Evolutionary conservation across 208 protist genomes (phyloP).

Genomic region (Crithidia expoeki): DNA sequence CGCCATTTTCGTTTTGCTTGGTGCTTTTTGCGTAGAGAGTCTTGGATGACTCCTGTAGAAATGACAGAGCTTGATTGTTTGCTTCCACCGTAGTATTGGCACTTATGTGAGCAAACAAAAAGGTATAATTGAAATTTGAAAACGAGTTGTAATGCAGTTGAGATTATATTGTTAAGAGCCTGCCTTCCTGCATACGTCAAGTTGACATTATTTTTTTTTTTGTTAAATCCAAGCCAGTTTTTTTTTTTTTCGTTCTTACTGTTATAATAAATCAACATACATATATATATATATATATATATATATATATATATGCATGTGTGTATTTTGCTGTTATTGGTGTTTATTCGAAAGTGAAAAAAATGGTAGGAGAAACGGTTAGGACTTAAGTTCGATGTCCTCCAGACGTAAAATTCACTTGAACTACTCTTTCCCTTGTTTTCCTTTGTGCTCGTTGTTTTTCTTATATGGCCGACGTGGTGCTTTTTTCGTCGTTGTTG

Average conservation of each 20-base stretch:
- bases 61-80: conserved; percentile 78
- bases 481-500: too few species aligned
- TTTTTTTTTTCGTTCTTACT: too few species aligned
- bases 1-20: conserved; percentile 87
- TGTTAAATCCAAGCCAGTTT: too few species aligned
- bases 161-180: too few species aligned
- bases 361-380: background rate
- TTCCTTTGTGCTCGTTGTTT: conserved; percentile 2
- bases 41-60: conserved; percentile 81
- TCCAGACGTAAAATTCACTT: too few species aligned
- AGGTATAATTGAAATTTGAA: conserved; percentile 8
- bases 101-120: conserved; percentile 15
- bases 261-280: too few species aligned
- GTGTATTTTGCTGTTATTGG: too few species aligned
- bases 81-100: conserved; percentile 57
- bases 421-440: background rate
- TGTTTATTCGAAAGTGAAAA: background rate
- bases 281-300: too few species aligned
- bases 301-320: too few species aligned
- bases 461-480: conserved; percentile 1
- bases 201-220: too few species aligned
- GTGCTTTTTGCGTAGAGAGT: conserved; percentile 81
- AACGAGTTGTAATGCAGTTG: too few species aligned
- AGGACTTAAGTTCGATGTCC: background rate
- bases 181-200: too few species aligned